These are phyloP conservation scores for Amanita muscaria DNA, from an alignment of 768 basidiomycete genomes.

Conservation along the genomic window DNA sequence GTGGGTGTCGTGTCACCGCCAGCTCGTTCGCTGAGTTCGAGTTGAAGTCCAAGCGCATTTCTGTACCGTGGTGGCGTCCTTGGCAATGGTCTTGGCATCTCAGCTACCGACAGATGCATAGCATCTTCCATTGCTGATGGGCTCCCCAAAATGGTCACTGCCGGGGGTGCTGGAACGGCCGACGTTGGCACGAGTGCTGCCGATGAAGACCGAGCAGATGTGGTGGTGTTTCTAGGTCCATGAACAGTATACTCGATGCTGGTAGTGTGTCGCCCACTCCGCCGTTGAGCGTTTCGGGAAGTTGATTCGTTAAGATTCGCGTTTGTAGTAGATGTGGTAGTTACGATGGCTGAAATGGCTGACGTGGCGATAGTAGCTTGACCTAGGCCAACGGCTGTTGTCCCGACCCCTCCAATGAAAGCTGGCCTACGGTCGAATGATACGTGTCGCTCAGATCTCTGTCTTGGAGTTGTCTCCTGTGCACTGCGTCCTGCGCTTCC, in stretches of 20 bases:
- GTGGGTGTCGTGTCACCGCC: constrained; percentile 3
- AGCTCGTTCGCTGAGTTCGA: constrained; percentile 10
- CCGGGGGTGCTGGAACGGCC: not conserved
- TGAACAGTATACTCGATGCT: not conserved
- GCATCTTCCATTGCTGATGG: constrained; percentile 2
- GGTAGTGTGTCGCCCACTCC: not conserved
- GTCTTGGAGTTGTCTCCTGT: constrained; percentile 3
- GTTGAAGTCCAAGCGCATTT: constrained; percentile 24
- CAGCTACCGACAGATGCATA: constrained; percentile 3
- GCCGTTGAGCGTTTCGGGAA: not conserved
- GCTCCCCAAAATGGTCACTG: not conserved
- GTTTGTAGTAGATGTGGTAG: not conserved
- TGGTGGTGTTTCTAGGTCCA: not conserved
- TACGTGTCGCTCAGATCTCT: constrained; percentile 2
- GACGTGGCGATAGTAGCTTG: not conserved
- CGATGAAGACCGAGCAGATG: not conserved
- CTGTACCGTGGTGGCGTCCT: constrained; percentile 6
- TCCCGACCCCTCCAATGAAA: not conserved
- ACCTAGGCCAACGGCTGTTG: not conserved
- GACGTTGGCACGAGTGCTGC: no score
- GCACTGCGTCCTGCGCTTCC: not conserved
- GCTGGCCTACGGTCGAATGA: constrained; percentile 5
- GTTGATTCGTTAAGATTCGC: not conserved
- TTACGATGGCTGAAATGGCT: not conserved
- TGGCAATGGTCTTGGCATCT: constrained; percentile 6